Evolutionary conservation across 345 rosid species (phyloP).

Genomic region (Heritiera fomes): DNA sequence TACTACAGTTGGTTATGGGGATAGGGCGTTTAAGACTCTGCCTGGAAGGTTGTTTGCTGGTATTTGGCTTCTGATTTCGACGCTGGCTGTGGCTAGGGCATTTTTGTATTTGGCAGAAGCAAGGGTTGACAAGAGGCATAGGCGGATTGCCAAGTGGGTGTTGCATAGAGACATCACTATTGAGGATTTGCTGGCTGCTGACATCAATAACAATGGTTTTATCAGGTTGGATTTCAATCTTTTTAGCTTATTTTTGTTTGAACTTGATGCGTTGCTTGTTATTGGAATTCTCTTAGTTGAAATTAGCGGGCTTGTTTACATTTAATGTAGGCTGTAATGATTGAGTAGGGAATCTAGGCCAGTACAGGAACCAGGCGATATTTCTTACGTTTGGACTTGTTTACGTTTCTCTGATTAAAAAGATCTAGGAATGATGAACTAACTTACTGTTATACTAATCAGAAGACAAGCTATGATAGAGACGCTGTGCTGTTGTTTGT

Average conservation of each 20-base stretch:
- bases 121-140: constrained; percentile 60
- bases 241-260: background rate
- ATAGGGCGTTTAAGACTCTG: constrained; percentile 61
- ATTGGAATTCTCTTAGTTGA: background rate
- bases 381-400: background rate
- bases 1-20: constrained; percentile 77
- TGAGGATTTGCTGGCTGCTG: constrained; percentile 65
- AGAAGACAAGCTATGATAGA: background rate
- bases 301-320: background rate
- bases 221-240: constrained; percentile 44
- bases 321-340: background rate
- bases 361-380: background rate
- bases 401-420: background rate
- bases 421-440: background rate
- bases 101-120: constrained; percentile 72
- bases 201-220: constrained; percentile 66
- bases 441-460: background rate
- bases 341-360: no score
- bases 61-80: constrained; percentile 65
- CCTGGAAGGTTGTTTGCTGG: constrained; percentile 69
- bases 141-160: constrained; percentile 63
- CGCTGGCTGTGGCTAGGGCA: constrained; percentile 75
- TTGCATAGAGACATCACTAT: constrained; percentile 64
- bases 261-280: background rate
- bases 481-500: background rate